phyloP scores from a whole-genome alignment of 2,329 filamentous ascomycete species.

The Alternaria sp. region DNA sequence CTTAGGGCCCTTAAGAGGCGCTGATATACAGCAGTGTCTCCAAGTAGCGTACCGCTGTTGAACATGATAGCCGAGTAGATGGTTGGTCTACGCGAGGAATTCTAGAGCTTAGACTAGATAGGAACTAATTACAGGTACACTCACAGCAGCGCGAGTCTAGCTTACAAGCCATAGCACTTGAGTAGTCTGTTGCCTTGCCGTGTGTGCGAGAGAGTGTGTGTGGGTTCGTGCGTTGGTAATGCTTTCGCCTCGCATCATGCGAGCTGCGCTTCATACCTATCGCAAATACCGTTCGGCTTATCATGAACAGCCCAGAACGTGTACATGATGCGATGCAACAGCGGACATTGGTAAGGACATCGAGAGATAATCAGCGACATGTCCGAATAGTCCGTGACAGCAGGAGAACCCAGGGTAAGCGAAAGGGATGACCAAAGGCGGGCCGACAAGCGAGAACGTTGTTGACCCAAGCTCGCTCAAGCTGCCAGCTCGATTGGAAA shows the following conservation, averaged over 20 bases:
- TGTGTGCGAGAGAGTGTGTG: not conserved
- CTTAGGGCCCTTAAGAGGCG: not conserved
- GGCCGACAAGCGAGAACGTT: conserved; percentile 3
- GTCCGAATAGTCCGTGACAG: not conserved
- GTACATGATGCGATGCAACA: not conserved
- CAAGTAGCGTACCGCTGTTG: not conserved
- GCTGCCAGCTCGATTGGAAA: not conserved
- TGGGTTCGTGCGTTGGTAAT: not conserved
- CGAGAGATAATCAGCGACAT: not conserved
- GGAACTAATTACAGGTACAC: not conserved
- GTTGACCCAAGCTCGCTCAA: not conserved
- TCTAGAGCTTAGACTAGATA: too few species aligned
- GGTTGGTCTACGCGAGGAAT: not conserved
- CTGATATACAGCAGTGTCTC: not conserved
- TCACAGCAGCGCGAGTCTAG: not conserved
- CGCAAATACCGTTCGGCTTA: not conserved
- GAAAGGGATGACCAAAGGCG: not conserved
- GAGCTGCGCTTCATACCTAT: not conserved
- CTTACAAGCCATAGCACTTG: not conserved
- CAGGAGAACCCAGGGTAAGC: not conserved
- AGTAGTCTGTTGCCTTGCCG: not conserved
- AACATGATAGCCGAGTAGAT: not conserved
- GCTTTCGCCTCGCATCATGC: not conserved
- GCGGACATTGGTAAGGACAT: not conserved
- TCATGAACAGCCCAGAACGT: not conserved